phyloP scores from a whole-genome alignment of 805 yeast genomes.

The Hanseniaspora taiwanica region DNA sequence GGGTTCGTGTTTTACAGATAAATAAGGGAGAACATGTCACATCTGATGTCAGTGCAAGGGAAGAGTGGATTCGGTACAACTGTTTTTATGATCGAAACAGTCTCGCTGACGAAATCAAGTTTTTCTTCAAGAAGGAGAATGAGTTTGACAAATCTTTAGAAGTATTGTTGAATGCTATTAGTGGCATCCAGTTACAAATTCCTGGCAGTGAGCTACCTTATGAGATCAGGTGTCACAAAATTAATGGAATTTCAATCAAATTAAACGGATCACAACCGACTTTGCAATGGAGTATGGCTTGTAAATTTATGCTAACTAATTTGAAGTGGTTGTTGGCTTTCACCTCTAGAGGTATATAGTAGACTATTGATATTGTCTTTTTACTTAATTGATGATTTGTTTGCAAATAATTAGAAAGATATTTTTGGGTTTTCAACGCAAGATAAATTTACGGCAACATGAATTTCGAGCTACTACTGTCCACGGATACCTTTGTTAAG shows the following conservation, averaged over 20 bases:
- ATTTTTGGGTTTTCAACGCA: too few species aligned
- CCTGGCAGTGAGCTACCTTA: conserved; percentile 41
- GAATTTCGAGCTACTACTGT: too few species aligned
- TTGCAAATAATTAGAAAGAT: too few species aligned
- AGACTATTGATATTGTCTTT: neutral
- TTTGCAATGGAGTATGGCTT: conserved; percentile 82
- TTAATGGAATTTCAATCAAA: conserved; percentile 67
- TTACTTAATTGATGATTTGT: too few species aligned
- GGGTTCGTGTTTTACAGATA: conserved; percentile 43
- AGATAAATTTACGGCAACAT: too few species aligned
- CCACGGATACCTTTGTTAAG: too few species aligned
- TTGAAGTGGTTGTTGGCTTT: conserved; percentile 77
- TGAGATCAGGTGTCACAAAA: conserved; percentile 50
- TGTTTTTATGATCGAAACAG: conserved; percentile 60
- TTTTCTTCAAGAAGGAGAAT: conserved; percentile 44
- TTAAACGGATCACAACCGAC: conserved; percentile 49
- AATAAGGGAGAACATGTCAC: conserved; percentile 15
- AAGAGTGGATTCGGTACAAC: conserved; percentile 34
- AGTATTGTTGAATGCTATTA: conserved; percentile 38
- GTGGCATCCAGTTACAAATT: conserved; percentile 1
- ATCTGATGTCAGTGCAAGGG: conserved; percentile 24
- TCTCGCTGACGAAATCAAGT: conserved; percentile 37
- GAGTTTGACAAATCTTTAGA: conserved; percentile 73
- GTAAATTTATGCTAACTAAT: conserved; percentile 67
- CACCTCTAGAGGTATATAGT: conserved; percentile 35